Conservation (phyloP, 495 filamentous ascomycete genomes). For the Neurospora tetraspora region DNA sequence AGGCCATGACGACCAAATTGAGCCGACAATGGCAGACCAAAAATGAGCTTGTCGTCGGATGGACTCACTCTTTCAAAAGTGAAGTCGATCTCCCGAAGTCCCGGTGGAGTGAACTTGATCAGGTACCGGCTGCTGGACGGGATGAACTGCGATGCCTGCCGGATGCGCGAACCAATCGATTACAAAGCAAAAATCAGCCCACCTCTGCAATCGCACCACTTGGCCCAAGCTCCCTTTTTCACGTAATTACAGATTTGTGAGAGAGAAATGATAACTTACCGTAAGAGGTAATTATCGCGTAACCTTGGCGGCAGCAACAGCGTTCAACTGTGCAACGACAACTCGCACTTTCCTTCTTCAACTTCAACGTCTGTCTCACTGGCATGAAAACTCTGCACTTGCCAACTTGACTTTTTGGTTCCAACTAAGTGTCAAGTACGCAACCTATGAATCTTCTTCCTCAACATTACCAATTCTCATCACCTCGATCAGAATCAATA, state of each 20-base stretch:
- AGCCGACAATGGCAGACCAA: slow-evolving; percentile 7
- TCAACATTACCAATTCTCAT: neutral
- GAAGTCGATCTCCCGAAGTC: neutral
- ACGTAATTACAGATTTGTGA: neutral
- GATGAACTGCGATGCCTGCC: neutral
- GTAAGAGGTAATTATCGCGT: neutral
- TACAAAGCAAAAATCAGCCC: slow-evolving; percentile 1
- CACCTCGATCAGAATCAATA: neutral
- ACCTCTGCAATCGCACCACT: neutral
- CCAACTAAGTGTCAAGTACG: neutral
- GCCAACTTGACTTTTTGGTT: neutral
- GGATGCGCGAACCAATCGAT: neutral
- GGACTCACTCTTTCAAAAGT: neutral
- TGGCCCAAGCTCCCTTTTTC: neutral
- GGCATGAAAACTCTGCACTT: neutral
- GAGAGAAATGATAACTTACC: neutral
- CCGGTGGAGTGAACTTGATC: neutral
- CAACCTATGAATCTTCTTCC: neutral
- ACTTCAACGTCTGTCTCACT: neutral
- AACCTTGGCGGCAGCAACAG: neutral
- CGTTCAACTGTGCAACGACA: neutral
- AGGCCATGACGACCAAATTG: slow-evolving; percentile 27
- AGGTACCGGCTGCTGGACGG: neutral
- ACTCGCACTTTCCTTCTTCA: neutral
- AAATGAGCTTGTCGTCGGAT: neutral